A percentile compares a stretch with the other conserved stretches of the same genome.
Evolutionary conservation across 306 rosid genomes (phyloP).

Genomic region (Pterocarpus santalinus): DNA sequence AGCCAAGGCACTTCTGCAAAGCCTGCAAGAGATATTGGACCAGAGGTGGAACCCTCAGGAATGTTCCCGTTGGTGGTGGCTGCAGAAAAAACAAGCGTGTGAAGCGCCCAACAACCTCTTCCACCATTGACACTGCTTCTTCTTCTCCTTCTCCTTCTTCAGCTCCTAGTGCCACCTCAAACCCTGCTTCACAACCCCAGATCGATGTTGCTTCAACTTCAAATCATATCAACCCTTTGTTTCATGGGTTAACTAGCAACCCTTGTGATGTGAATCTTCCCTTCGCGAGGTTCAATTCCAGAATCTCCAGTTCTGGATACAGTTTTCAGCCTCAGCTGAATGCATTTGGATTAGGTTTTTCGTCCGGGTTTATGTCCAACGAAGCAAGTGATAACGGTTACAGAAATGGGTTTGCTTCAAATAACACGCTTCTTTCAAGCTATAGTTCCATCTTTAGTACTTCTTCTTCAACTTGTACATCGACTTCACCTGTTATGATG

Average conservation of each 20-base stretch:
- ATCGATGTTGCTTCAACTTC: conserved; percentile 54
- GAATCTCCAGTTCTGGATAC: conserved; percentile 53
- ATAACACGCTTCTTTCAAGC: conserved; percentile 52
- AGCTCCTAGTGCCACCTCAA: conserved; percentile 37
- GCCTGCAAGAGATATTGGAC: conserved; percentile 99
- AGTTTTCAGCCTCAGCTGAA: conserved; percentile 63
- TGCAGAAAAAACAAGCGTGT: conserved; percentile 88
- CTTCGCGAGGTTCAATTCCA: conserved; percentile 56
- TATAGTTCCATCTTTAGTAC: conserved; percentile 62
- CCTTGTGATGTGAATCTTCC: conserved; percentile 59
- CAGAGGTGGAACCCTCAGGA: conserved; percentile 90
- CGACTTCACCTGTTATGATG: conserved; percentile 51
- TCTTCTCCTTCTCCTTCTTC: conserved; percentile 44
- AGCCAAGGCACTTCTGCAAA: conserved; percentile 96
- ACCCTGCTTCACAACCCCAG: conserved; percentile 55
- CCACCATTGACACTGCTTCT: conserved; percentile 50
- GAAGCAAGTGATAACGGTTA: conserved; percentile 40
- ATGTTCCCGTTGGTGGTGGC: conserved; percentile 95
- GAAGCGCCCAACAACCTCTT: conserved; percentile 56
- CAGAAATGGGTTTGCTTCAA: conserved; percentile 49
- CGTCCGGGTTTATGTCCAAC: conserved; percentile 50
- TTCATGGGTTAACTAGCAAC: conserved; percentile 64
- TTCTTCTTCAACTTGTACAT: conserved; percentile 46
- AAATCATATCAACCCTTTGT: conserved; percentile 56
- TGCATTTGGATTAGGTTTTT: conserved; percentile 67